phyloP scores from a whole-genome alignment of 371 early-diverging fungal genomes.

The Chytridium lagenaria region DNA sequence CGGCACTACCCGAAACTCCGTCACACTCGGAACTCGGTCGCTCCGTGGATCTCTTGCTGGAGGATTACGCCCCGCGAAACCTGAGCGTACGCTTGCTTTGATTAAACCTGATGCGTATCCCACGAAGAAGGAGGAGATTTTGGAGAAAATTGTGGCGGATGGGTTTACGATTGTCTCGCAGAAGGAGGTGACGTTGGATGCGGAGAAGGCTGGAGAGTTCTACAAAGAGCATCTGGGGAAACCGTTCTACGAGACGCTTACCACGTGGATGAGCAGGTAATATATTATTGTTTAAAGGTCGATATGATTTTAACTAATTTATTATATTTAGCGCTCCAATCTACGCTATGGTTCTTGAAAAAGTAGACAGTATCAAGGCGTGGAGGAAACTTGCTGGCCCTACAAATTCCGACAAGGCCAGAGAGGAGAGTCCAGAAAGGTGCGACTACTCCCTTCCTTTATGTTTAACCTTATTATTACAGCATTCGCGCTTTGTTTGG shows the following conservation, averaged over 20 bases:
- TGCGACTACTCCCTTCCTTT: conserved; percentile 10
- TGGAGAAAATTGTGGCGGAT: conserved; percentile 57
- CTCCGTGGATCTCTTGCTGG: neutral
- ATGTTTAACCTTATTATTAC: neutral
- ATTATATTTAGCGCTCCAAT: conserved; percentile 63
- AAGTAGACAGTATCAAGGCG: conserved; percentile 63
- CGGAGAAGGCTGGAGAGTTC: conserved; percentile 63
- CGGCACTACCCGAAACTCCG: conserved; percentile 32
- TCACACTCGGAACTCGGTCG: conserved; percentile 8
- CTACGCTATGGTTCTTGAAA: conserved; percentile 72
- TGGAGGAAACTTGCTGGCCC: conserved; percentile 82
- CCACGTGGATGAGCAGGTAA: conserved; percentile 75
- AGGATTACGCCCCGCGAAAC: neutral
- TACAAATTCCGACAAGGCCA: conserved; percentile 74
- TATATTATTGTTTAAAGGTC: neutral
- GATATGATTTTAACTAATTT: neutral
- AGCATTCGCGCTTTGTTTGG: conserved; percentile 63
- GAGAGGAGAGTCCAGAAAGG: conserved; percentile 64
- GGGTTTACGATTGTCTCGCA: conserved; percentile 68
- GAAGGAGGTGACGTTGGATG: conserved; percentile 60
- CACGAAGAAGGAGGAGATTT: conserved; percentile 63
- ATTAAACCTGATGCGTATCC: conserved; percentile 70
- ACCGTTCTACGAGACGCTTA: conserved; percentile 71
- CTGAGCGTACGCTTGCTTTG: conserved; percentile 61
- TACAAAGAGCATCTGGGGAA: conserved; percentile 75